phyloP scores from a whole-genome alignment of 371 early-diverging fungal genomes.

The Mortierella sp. region DNA sequence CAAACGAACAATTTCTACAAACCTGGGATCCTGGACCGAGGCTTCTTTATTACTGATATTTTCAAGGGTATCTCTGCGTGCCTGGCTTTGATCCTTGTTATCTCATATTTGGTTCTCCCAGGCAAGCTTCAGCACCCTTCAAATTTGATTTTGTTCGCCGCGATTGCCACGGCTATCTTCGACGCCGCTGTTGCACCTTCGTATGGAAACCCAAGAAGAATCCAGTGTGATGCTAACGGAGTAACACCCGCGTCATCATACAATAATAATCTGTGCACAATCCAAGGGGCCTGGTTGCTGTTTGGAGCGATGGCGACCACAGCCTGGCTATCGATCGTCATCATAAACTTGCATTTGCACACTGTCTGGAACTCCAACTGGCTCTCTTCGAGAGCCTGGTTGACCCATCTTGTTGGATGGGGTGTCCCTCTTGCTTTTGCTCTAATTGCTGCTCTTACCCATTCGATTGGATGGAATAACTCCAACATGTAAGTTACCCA shows the following conservation, averaged over 20 bases:
- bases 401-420: conserved; percentile 71
- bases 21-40: conserved; percentile 59
- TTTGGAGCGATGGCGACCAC: conserved; percentile 70
- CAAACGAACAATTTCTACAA: conserved; percentile 60
- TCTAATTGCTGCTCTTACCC: conserved; percentile 59
- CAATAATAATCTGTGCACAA: conserved; percentile 71
- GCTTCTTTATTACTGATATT: conserved; percentile 67
- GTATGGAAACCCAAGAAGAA: conserved; percentile 63
- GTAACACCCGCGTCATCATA: conserved; percentile 60
- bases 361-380: conserved; percentile 75
- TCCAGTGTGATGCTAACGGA: conserved; percentile 67
- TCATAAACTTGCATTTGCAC: conserved; percentile 72
- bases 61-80: conserved; percentile 66
- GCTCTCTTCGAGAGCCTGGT: conserved; percentile 64
- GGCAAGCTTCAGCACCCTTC: conserved; percentile 53
- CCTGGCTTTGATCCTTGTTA: conserved; percentile 61
- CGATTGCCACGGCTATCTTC: conserved; percentile 43
- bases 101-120: conserved; percentile 59
- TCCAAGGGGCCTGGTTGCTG: conserved; percentile 72
- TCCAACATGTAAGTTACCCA: conserved; percentile 42
- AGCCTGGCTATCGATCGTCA: conserved; percentile 72
- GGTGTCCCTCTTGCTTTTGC: conserved; percentile 68
- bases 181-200: conserved; percentile 66
- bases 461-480: conserved; percentile 51
- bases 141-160: conserved; percentile 49